These are phyloP conservation scores for Trichodelitschia bisporula DNA, from an alignment of 495 filamentous ascomycete genomes.

Conservation along the genomic window DNA sequence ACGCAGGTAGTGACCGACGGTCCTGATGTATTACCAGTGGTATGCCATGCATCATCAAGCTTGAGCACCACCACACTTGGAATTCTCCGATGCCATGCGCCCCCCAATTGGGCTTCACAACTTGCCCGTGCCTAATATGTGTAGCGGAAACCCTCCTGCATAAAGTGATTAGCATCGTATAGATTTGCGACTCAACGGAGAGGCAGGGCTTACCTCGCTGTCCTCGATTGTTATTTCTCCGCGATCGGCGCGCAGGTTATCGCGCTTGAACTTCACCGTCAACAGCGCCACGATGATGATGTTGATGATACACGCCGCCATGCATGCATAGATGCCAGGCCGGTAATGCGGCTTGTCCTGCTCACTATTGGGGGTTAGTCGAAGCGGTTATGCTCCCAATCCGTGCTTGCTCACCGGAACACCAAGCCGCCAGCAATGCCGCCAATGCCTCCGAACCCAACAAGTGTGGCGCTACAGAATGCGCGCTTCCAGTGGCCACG, in stretches of 20 bases:
- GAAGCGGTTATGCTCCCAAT: too few species aligned
- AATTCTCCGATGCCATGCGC: too few species aligned
- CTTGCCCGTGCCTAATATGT: conserved; percentile 7
- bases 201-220: conserved; percentile 4
- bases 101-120: too few species aligned
- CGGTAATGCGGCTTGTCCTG: conserved; percentile 10
- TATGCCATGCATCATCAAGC: too few species aligned
- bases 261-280: conserved; percentile 3
- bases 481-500: conserved; percentile 14
- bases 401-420: too few species aligned
- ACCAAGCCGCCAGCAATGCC: conserved; percentile 12
- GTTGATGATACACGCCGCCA: conserved; percentile 6
- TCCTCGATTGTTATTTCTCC: conserved; percentile 10
- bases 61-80: too few species aligned
- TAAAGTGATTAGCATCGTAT: conserved; percentile 2
- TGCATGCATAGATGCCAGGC: conserved; percentile 11
- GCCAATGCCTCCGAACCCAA: conserved; percentile 14
- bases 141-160: conserved; percentile 9
- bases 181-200: not conserved
- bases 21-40: too few species aligned
- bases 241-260: conserved; percentile 8
- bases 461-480: conserved; percentile 11
- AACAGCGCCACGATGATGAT: conserved; percentile 6
- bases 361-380: too few species aligned
- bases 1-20: too few species aligned